Percentiles rank a stretch among this genome's conserved stretches.
Conservation (phyloP, 2,329 filamentous ascomycete species). For the Diaporthe destruens region DNA sequence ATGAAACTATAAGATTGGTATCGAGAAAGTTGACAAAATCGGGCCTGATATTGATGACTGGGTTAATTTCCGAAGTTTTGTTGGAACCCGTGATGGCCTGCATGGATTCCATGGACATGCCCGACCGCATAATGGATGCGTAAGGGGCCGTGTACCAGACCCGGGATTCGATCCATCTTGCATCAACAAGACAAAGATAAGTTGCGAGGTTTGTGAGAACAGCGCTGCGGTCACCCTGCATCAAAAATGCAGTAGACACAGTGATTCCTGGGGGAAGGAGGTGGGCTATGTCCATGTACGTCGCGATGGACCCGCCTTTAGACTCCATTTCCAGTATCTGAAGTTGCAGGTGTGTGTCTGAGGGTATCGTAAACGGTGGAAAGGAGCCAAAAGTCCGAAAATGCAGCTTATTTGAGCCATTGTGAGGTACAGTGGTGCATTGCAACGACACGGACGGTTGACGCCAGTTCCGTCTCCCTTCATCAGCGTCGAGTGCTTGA, state of each 20-base stretch:
- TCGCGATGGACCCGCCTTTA: background rate
- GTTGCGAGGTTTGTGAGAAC: background rate
- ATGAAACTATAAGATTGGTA: background rate
- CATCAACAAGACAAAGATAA: background rate
- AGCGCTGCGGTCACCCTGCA: background rate
- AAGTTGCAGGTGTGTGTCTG: background rate
- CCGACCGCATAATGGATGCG: background rate
- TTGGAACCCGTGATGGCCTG: background rate
- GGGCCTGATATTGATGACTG: background rate
- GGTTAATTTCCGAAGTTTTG: background rate
- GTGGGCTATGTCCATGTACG: background rate
- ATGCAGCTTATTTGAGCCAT: background rate
- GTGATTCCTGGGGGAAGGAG: accelerated
- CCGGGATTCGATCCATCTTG: background rate
- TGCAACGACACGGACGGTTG: conserved; percentile 9
- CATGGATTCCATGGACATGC: background rate
- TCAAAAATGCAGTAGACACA: background rate
- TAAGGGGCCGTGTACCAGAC: background rate
- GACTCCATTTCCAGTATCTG: accelerated
- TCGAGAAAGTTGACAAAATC: background rate
- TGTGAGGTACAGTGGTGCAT: background rate
- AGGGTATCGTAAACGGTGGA: background rate
- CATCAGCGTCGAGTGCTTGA: background rate
- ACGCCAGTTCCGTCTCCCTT: background rate
- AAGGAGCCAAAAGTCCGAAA: background rate